Base-by-base conservation (phyloP, 306 rosid genomes). In the Quercus ilex region DNA sequence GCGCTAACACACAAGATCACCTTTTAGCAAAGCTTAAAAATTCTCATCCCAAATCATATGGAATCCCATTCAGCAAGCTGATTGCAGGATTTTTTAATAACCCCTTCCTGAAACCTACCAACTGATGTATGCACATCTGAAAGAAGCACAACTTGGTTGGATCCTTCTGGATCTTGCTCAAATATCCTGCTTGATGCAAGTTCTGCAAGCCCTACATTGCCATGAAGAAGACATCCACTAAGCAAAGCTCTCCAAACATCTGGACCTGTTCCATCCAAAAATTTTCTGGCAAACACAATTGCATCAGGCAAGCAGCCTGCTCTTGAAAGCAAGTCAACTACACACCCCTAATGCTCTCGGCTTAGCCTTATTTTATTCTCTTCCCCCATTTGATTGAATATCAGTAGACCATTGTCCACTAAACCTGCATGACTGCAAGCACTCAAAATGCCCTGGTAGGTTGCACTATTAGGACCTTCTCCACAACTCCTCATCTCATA, bases 241-340 rank as follows among this genome's bases (percentile, higher is more conserved):
- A 52, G 73, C 73, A 76, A 76, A 64, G 80, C 80, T 56, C 73
- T 64, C 80, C 73, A 64, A 19, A 51, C 73, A 77, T 52, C 55
- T 77, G 67, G 74, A 21, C 55, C 41, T 15, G 35, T 25, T 23
- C 74, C 64, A 31, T 55, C 67, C 55, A 52, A 68, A 52, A 77
- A 52, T 67, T 77, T 77, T 18, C 20, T 77, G 18, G 80, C 74
- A 67, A 52, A 52, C 7, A 21, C 38, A 0, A 69, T 51, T 2
- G 74, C 74, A 51, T 77, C 74, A 10, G 51, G 64, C 28, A 77
- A 51, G 63, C 80, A 77, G 30, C 80, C 73, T 17, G 73, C 63
- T 65, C 80, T 70, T 51, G 73, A 46, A 77, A 77, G 65, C 74
- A 77, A 30, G 51, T 77, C 74, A 65, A 28, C 80, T 20, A 76